Evolutionary conservation across 805 yeast species (phyloP).

Genomic region (Nakazawaea peltata): DNA sequence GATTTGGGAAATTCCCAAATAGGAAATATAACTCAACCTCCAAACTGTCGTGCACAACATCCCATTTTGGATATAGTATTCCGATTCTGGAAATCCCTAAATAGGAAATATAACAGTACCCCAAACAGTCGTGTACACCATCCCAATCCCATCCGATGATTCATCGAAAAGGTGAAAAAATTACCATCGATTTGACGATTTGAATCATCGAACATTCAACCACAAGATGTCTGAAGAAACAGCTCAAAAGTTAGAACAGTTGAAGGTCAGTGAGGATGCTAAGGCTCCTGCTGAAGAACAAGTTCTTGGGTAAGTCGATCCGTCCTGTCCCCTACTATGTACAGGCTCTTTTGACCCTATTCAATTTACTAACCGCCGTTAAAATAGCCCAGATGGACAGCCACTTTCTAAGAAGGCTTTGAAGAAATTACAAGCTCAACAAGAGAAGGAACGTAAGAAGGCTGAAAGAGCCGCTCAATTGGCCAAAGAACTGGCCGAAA

Average conservation of each 20-base stretch:
- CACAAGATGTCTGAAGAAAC: constrained; percentile 8
- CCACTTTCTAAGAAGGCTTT: constrained; percentile 91
- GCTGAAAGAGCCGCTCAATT: constrained; percentile 86
- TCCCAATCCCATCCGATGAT: no score
- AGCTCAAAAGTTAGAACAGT: constrained; percentile 6
- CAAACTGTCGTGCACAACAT: no score
- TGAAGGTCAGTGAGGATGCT: constrained; percentile 3
- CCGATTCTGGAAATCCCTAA: no score
- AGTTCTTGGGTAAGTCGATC: constrained; percentile 8
- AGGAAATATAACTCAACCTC: no score
- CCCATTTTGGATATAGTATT: no score
- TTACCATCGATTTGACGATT: no score
- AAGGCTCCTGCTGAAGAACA: constrained; percentile 3
- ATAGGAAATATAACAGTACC: no score
- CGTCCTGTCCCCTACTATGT: no score
- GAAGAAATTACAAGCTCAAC: constrained; percentile 89
- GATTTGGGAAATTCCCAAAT: no score
- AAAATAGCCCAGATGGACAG: constrained; percentile 57
- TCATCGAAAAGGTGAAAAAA: no score
- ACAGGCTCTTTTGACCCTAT: no score
- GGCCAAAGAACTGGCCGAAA: constrained; percentile 81
- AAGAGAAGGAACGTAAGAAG: constrained; percentile 87
- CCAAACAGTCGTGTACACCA: no score
- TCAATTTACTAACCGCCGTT: not conserved
- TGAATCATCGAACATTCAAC: not conserved